Evolutionary conservation across 2,329 filamentous ascomycete species (phyloP).

Genomic region (Phyllosticta citriasiana): DNA sequence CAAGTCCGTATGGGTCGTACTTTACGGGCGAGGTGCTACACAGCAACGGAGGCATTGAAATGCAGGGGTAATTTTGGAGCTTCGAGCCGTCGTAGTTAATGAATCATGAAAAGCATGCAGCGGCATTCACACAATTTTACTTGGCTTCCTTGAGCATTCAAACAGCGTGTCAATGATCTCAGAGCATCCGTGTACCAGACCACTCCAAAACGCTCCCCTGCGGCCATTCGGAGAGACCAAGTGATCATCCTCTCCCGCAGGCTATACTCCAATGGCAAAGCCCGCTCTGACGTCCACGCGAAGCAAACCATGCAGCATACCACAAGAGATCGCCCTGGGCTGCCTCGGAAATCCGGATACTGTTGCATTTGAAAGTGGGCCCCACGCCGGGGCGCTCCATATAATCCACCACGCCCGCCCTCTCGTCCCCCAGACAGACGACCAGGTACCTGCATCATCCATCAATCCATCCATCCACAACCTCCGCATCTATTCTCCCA

Average conservation of each 20-base stretch:
- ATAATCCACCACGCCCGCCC: background rate
- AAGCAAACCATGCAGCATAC: background rate
- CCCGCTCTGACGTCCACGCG: background rate
- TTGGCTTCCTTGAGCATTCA: too few species aligned
- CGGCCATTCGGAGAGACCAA: background rate
- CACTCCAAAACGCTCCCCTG: too few species aligned
- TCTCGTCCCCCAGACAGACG: background rate
- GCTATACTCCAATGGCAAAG: background rate
- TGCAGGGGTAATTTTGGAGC: conserved; percentile 14
- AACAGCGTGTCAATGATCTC: too few species aligned
- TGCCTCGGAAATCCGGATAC: background rate
- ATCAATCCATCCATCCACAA: background rate
- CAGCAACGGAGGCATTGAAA: conserved; percentile 18
- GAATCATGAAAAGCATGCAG: background rate
- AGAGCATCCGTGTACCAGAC: too few species aligned
- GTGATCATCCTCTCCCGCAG: background rate
- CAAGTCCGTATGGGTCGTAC: conserved; percentile 18
- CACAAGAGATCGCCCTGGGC: background rate
- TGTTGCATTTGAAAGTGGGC: background rate
- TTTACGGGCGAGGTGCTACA: conserved; percentile 19
- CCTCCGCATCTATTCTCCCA: background rate
- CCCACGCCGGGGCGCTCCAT: background rate
- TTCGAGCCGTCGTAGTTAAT: background rate
- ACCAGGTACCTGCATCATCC: background rate
- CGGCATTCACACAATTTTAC: too few species aligned